These are phyloP conservation scores for Symbiodinium pilosum DNA, from an alignment of 73 alveolate species.

Conservation along the genomic window DNA sequence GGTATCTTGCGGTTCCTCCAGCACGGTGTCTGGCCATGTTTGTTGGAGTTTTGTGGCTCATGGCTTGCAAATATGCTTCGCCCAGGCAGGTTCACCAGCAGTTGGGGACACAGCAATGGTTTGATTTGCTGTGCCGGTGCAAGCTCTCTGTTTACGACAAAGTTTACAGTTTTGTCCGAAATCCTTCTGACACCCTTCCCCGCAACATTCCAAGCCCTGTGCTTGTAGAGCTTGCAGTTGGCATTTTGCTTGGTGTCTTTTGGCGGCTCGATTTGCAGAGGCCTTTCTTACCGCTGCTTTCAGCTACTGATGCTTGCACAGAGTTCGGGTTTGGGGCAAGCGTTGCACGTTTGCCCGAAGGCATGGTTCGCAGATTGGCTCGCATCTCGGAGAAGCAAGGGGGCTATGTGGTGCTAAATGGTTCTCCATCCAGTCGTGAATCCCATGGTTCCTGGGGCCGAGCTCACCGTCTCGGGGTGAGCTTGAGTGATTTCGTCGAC, in stretches of 20 bases:
- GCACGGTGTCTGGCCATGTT: not conserved
- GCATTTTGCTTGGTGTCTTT: not conserved
- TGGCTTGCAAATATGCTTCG: not conserved
- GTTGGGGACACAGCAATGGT: constrained; percentile 30
- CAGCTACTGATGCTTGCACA: not conserved
- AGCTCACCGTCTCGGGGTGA: not conserved
- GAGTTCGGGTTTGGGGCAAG: constrained; percentile 26
- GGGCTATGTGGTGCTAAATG: constrained; percentile 14
- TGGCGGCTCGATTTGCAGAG: not conserved
- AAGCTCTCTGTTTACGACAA: constrained; percentile 1
- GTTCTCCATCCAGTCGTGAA: not conserved
- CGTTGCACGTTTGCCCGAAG: not conserved
- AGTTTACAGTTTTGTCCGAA: constrained; percentile 1
- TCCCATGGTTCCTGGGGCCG: not conserved
- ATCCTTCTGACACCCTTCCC: not conserved
- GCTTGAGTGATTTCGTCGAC: not conserved
- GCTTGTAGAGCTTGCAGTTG: not conserved
- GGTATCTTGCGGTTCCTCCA: not conserved
- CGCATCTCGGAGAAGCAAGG: constrained; percentile 17
- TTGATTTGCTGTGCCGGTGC: constrained; percentile 44
- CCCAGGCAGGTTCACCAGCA: constrained; percentile 22
- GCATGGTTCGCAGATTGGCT: not conserved
- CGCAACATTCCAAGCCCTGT: not conserved
- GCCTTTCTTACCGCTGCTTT: not conserved
- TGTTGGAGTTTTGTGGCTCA: not conserved